Evolutionary conservation across 768 basidiomycete genomes (phyloP), one percentile per base, ranked within the genome.

Genomic region (Saitozyma podzolica): DNA sequence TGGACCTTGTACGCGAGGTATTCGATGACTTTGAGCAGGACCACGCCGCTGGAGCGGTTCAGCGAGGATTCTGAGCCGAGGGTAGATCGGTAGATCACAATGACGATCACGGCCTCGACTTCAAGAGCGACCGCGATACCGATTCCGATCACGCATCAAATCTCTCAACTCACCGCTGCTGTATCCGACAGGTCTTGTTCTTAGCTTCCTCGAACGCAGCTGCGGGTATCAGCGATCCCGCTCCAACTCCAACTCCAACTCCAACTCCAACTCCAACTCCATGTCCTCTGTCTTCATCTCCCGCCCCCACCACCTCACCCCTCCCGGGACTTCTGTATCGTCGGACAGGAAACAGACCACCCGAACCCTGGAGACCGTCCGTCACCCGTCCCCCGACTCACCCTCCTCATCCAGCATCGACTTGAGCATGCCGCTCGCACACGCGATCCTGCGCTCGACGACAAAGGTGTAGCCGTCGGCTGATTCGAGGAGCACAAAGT

Each of bases 21-120:
- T 78, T 97, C 93, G 48, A 91, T 84, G 56, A 95, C 83, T 74
- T 91, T 93, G 80, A 93, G 90, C 1, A 91, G 85, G 42, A 95
- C 87, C 29, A 88, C 84, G 1, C 81, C 83, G 39, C 83, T 84
- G 69, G 9, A 19, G 62, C n/a, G n/a, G 3, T 20, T 62, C 58
- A 62, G 57, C 54, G 29, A 29, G 2, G 29, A 29, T 29, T 29
- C 29, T 29, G 29, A 29, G 29, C 29, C 2, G 29, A 29, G 29
- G 29, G 29, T 29, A 29, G 29, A 29, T 29, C 29, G 29, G 29
- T 29, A 29, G 29, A 29, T 29, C 29, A 29, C 29, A 7, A 50
- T 9, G 11, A 29, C 29, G 29, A 29, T 29, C 29, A 29, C 29
- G 29, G 29, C 29, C 29, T 29, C 49, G 13, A 10, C 52, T 8